Evolutionary conservation across 1,139 yeast genomes (phyloP).

Genomic region (Eremothecium gossypii): DNA sequence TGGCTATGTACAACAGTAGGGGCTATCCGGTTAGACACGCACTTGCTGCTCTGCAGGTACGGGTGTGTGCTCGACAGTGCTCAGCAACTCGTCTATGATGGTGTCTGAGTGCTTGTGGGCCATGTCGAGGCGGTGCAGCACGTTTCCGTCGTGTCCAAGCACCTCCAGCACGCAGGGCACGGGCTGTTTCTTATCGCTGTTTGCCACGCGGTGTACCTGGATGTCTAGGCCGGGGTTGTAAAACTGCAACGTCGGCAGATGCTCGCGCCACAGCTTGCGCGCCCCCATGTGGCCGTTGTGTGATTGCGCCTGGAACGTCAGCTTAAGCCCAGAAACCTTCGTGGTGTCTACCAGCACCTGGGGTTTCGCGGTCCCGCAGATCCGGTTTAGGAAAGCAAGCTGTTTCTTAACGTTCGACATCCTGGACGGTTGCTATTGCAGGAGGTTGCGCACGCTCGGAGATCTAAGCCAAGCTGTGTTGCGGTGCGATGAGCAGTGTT

Average conservation of each 20-base stretch:
- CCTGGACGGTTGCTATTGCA: neutral
- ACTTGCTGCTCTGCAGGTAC: conserved; percentile 22
- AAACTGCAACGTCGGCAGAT: conserved; percentile 69
- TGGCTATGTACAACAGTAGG: conserved; percentile 3
- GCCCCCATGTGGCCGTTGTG: conserved; percentile 46
- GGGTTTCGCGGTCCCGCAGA: conserved; percentile 23
- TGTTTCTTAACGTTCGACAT: conserved; percentile 14
- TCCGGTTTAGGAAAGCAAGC: conserved; percentile 20
- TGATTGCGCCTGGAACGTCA: conserved; percentile 39
- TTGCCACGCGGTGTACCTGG: conserved; percentile 47
- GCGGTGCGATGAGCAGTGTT: too few species aligned
- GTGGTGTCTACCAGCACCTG: conserved; percentile 22
- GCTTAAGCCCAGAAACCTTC: conserved; percentile 25
- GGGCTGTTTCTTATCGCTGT: conserved; percentile 28
- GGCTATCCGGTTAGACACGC: conserved; percentile 3
- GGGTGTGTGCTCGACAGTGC: conserved; percentile 17
- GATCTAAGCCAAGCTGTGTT: too few species aligned
- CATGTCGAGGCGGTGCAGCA: conserved; percentile 22
- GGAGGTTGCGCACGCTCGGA: too few species aligned
- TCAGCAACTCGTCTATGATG: conserved; percentile 24
- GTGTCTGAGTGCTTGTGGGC: conserved; percentile 16
- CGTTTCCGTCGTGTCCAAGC: conserved; percentile 22
- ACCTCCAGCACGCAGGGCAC: conserved; percentile 26
- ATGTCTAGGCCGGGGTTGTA: conserved; percentile 68
- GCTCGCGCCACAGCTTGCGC: conserved; percentile 58